Percentiles rank a stretch among this genome's conserved stretches.
Conservation (phyloP, 192 early-diverging fungal genomes). For the Linnemannia exigua region DNA sequence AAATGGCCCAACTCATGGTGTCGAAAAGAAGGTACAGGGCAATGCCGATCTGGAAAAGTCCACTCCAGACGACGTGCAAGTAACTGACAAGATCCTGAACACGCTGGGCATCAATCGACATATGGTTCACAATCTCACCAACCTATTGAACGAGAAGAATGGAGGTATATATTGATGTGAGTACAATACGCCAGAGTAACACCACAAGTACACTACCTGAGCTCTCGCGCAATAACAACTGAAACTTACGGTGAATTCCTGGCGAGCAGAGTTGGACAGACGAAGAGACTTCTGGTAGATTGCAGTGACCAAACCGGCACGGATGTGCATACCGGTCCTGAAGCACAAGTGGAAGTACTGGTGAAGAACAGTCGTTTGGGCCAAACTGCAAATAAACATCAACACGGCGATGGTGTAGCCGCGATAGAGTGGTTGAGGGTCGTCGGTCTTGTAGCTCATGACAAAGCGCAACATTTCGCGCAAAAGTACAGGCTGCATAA, state of each 20-base stretch:
- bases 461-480: conserved; percentile 77
- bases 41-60: conserved; percentile 83
- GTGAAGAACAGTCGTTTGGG: conserved; percentile 86
- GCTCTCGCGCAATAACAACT: conserved; percentile 29
- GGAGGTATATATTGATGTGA: conserved; percentile 46
- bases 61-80: conserved; percentile 81
- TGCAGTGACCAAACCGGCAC: conserved; percentile 81
- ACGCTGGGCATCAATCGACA: conserved; percentile 76
- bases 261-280: conserved; percentile 84
- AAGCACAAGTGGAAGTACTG: conserved; percentile 92
- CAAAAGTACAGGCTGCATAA: conserved; percentile 86
- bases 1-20: conserved; percentile 84
- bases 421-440: conserved; percentile 73
- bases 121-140: conserved; percentile 69
- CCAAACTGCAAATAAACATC: conserved; percentile 83
- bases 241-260: conserved; percentile 78
- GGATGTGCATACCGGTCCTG: conserved; percentile 79
- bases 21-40: conserved; percentile 84
- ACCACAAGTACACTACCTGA: background rate
- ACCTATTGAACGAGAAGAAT: conserved; percentile 21
- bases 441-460: conserved; percentile 68
- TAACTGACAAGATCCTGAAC: conserved; percentile 77
- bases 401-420: conserved; percentile 86
- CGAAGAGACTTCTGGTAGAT: conserved; percentile 89
- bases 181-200: background rate